Evolutionary conservation across 73 alveolate genomes (phyloP), one percentile per base, ranked within the genome.

Genomic region (Paramecium caudatum): DNA sequence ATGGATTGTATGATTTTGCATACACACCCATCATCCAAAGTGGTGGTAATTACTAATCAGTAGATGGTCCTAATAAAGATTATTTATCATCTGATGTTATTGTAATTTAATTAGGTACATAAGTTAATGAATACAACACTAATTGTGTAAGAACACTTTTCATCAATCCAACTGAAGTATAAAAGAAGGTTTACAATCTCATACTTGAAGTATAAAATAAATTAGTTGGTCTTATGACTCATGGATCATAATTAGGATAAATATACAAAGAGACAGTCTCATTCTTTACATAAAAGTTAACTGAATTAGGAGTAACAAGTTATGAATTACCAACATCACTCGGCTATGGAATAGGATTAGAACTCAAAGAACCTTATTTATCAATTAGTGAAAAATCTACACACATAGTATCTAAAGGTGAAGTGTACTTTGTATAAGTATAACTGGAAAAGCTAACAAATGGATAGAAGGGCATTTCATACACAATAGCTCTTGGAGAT

Each of bases 111-210:
- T 93, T 97, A 0, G 93, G 96, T 90, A 94, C 98, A 3, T 91
- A 95, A 82, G 97, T 96, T 80, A 93, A 94, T 82, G 99, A 97
- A 47, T 94, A 95, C 69, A 93, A 97, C 78, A 93, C 97, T n/a
- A 93, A 90, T 90, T 95, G 97, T 13, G 92, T 96, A 36, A 94
- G 99, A 81, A 97, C 99, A 12, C 94, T 96, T 46, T 91, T 96
- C 91, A 97, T 97, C 15, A 95, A 96, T 91, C 96, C 99, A 8
- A 91, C 93, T 65, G 93, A 93, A 48, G 90, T 84, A 46, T 92
- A 96, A 84, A 95, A 96, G 87, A 94, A 92, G 33, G 96, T 95
- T 46, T 97, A 97, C 90, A 61, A 84, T 90, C 65, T 93, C 13
- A 91, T 96, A 48, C 62, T 90, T 13, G 98, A 96, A 13, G 93